Evolutionary conservation across 345 rosid genomes (phyloP).

Genomic region (Citropsis articulata): DNA sequence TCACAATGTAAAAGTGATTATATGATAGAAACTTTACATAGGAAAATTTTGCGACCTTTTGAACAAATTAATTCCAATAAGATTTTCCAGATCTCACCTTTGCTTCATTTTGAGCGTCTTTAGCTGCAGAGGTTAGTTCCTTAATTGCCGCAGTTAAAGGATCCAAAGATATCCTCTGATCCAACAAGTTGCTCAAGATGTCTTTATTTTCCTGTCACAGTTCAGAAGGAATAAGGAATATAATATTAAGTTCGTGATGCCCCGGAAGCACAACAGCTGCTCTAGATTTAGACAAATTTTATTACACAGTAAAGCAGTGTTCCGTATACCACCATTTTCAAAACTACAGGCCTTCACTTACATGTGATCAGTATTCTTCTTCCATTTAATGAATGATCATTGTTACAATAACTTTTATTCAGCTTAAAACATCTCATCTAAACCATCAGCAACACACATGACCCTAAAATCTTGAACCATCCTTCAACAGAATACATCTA

Average conservation of each 20-base stretch:
- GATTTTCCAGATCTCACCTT: constrained; percentile 33
- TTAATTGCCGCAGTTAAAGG: constrained; percentile 59
- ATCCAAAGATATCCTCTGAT: constrained; percentile 39
- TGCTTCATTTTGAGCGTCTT: constrained; percentile 55
- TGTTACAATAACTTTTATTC: neutral
- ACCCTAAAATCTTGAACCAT: neutral
- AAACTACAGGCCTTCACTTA: neutral
- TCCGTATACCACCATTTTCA: neutral
- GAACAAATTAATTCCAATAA: neutral
- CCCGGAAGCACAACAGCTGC: neutral
- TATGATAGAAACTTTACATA: neutral
- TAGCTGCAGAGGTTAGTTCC: constrained; percentile 56
- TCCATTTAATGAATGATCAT: neutral
- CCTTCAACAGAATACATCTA: too few species aligned
- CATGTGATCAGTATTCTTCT: neutral
- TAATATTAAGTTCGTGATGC: neutral
- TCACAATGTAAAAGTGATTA: neutral
- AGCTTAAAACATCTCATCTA: neutral
- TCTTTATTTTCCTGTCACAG: constrained; percentile 46
- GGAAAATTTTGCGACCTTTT: neutral
- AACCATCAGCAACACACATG: neutral
- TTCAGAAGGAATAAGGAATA: neutral
- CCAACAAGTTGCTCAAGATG: constrained; percentile 45
- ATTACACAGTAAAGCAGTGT: neutral
- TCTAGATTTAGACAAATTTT: neutral